phyloP scores from a whole-genome alignment of 2,329 filamentous ascomycete species.

The Botrytis cinerea region DNA sequence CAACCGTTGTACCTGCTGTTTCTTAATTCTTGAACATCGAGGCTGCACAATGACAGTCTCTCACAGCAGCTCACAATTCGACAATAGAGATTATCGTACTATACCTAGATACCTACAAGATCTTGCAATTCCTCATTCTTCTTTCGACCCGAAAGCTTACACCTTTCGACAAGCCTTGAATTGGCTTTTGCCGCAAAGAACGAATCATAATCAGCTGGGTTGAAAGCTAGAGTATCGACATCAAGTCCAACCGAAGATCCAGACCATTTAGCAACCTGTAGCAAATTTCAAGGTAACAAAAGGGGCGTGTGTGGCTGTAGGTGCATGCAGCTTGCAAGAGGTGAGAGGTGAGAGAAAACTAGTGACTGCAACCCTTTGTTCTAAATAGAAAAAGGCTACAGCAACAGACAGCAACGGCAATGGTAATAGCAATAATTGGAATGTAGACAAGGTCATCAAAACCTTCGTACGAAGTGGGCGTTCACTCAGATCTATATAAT shows the following conservation, averaged over 20 bases:
- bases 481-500: background rate
- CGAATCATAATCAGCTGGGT: constrained; percentile 4
- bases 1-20: background rate
- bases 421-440: background rate
- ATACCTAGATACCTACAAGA: background rate
- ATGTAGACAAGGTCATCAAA: background rate
- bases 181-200: background rate
- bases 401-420: background rate
- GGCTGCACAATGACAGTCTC: background rate
- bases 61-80: background rate
- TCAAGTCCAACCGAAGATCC: background rate
- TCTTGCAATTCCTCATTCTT: background rate
- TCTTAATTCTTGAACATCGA: background rate
- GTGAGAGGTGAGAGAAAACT: background rate
- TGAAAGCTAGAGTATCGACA: background rate
- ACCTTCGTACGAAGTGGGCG: background rate
- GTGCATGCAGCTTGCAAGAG: background rate
- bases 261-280: background rate
- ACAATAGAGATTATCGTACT: background rate
- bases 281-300: background rate
- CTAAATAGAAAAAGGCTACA: background rate
- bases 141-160: background rate
- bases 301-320: background rate
- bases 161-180: background rate
- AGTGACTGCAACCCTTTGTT: background rate